Percentiles rank a stretch among this genome's conserved stretches.
Evolutionary conservation across 1,284 basidiomycete genomes (phyloP).

Genomic region (Omphalotus olearius): DNA sequence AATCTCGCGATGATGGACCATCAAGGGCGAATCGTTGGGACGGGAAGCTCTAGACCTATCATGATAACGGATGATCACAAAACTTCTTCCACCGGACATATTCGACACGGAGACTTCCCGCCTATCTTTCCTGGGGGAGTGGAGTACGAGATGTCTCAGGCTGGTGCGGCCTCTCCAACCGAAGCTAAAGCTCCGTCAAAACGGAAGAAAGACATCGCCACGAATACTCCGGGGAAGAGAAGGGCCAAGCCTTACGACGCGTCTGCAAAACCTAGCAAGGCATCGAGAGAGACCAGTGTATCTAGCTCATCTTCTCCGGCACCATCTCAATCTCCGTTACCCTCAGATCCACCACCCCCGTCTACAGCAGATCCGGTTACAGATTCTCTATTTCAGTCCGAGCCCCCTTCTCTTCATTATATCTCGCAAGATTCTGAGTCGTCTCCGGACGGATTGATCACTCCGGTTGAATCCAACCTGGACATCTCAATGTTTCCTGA

Average conservation of each 20-base stretch:
- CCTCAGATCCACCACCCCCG: constrained; percentile 16
- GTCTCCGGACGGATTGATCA: constrained; percentile 37
- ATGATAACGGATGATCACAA: constrained; percentile 99
- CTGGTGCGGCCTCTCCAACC: background rate
- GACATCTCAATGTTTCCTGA: constrained; percentile 29
- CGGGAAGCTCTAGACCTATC: constrained; percentile 85
- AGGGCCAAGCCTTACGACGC: constrained; percentile 61
- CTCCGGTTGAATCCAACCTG: constrained; percentile 33
- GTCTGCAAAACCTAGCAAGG: constrained; percentile 36
- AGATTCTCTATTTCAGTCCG: constrained; percentile 12
- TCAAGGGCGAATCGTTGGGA: constrained; percentile 78
- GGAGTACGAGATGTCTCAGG: constrained; percentile 39
- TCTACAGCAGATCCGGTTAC: constrained; percentile 22
- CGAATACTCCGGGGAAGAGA: constrained; percentile 28
- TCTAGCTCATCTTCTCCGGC: constrained; percentile 47
- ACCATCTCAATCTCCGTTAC: constrained; percentile 33
- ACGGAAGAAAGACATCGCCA: constrained; percentile 33
- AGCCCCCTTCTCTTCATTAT: constrained; percentile 30
- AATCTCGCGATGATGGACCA: constrained; percentile 87
- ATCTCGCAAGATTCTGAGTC: constrained; percentile 35
- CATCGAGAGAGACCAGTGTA: constrained; percentile 48
- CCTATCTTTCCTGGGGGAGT: constrained; percentile 9
- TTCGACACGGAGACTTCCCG: constrained; percentile 4
- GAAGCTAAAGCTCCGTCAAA: constrained; percentile 37
- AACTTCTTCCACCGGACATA: constrained; percentile 46